Base-by-base conservation (phyloP, 1,139 yeast species). In the Lodderomyces parapsilosis region DNA sequence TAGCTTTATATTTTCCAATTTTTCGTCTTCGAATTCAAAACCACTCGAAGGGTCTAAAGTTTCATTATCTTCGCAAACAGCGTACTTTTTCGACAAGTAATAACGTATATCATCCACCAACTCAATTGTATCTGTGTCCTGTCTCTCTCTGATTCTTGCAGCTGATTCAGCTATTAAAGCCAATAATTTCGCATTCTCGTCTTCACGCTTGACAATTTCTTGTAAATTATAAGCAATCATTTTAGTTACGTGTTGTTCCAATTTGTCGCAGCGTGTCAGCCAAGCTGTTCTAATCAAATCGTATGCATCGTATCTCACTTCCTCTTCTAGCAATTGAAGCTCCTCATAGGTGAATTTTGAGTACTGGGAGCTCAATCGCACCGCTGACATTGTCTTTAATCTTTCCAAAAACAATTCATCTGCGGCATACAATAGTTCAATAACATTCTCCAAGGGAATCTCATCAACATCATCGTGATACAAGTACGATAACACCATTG, bases 111-210 rank as follows among this genome's bases (percentile, higher is more conserved):
- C 95, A 62, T 86, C 95, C 33, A 86, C 68, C 50, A 86, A 65
- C 55, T 86, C 95, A 57, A 86, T 83, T 1, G 94, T 83, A 62
- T 86, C 95, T 0, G 87, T 83, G 46, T 80, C 86, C 53, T 86
- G 83, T 57, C 94, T 73, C 14, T 63, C 65, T 18, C 71, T 58
- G 44, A 86, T 84, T 52, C 89, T 66, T 10, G 59, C 55, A 0
- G 94, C 86, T 55, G 86, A 77, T 39, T 70, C 71, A 52, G 38
- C 39, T 11, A 71, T 60, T 14, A 70, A 49, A 1, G 38, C 44
- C 7, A 56, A 47, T 14, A 70, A 49, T 30, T 47, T 41, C 1
- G 36, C 8, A 20, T 53, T 49, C 35, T 57, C 71, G 19, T 64
- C 65, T 1, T 60, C 57, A 34, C 68, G 62, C 0, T 51, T 36